Evolutionary conservation across 768 basidiomycete species (phyloP).

Genomic region (Rhodotorula kratochvilovae): DNA sequence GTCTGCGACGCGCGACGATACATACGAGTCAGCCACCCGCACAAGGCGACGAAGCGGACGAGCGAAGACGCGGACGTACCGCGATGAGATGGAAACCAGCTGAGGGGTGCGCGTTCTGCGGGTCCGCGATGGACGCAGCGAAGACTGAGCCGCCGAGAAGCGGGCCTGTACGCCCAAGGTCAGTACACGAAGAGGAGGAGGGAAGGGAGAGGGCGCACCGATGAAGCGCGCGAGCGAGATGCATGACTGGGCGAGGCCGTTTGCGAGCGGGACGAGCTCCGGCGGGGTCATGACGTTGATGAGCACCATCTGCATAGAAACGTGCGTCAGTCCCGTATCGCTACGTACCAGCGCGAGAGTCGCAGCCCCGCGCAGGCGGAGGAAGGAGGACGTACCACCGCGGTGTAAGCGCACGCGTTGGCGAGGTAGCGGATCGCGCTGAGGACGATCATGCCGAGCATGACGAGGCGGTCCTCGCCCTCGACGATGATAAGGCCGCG

Average conservation of each 20-base stretch:
- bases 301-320: slow-evolving; percentile 24
- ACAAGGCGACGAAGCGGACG: too few relatives aligned
- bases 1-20: too few relatives aligned
- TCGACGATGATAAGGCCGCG: slow-evolving; percentile 35
- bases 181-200: slow-evolving; percentile 39
- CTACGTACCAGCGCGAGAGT: too few relatives aligned
- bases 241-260: slow-evolving; percentile 91
- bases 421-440: slow-evolving; percentile 29
- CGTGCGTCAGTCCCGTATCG: slow-evolving; percentile 3
- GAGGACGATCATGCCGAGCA: slow-evolving; percentile 61
- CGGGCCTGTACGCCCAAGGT: slow-evolving; percentile 5
- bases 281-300: slow-evolving; percentile 75
- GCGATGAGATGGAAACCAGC: slow-evolving; percentile 28
- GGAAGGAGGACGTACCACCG: slow-evolving; percentile 78
- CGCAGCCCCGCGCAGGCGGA: slow-evolving; percentile 45
- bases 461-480: slow-evolving; percentile 65
- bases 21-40: too few relatives aligned
- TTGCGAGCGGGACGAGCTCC: slow-evolving; percentile 78
- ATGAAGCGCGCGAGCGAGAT: slow-evolving; percentile 88
- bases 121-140: slow-evolving; percentile 64
- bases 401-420: slow-evolving; percentile 73
- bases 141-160: slow-evolving; percentile 58
- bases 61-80: neutral
- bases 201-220: slow-evolving; percentile 56
- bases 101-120: slow-evolving; percentile 63